Percentiles rank a stretch among this genome's conserved stretches.
phyloP scores from a whole-genome alignment of 345 rosid genomes.

The Lepidium sativum region DNA sequence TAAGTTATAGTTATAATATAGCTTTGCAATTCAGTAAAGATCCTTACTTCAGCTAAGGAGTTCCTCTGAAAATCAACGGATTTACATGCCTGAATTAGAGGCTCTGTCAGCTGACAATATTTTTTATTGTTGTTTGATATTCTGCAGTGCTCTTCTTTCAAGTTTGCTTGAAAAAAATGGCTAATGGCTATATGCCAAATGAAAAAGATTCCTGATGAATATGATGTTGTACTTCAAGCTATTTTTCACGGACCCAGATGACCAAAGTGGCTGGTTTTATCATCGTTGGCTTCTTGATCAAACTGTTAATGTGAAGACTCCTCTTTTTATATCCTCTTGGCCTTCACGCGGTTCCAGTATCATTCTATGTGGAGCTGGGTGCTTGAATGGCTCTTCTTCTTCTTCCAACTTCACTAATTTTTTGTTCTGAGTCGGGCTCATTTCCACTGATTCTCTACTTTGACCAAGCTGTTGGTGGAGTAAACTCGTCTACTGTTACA shows the following conservation, averaged over 20 bases:
- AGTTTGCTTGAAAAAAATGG: slow-evolving; percentile 45
- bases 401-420: slow-evolving; percentile 31
- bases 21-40: not conserved
- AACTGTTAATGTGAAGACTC: slow-evolving; percentile 56
- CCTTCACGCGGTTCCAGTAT: slow-evolving; percentile 62
- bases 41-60: not conserved
- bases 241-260: slow-evolving; percentile 82
- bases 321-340: slow-evolving; percentile 68
- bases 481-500: slow-evolving; percentile 48
- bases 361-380: slow-evolving; percentile 30
- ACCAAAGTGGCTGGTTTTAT: slow-evolving; percentile 98
- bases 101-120: not conserved
- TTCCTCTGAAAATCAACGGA: not conserved
- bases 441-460: slow-evolving; percentile 74
- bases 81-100: not conserved
- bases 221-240: slow-evolving; percentile 60
- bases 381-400: slow-evolving; percentile 22
- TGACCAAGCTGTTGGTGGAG: slow-evolving; percentile 66
- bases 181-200: slow-evolving; percentile 43
- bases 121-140: not conserved
- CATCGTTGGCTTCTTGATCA: slow-evolving; percentile 94
- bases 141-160: slow-evolving; percentile 73
- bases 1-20: not conserved
- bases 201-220: slow-evolving; percentile 56
- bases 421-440: slow-evolving; percentile 31